A percentile compares a stretch with the other conserved stretches of the same genome.
Evolutionary conservation across 108 stramenopile genomes (phyloP).

Genomic region (Pinguiococcus pyrenoidosus): DNA sequence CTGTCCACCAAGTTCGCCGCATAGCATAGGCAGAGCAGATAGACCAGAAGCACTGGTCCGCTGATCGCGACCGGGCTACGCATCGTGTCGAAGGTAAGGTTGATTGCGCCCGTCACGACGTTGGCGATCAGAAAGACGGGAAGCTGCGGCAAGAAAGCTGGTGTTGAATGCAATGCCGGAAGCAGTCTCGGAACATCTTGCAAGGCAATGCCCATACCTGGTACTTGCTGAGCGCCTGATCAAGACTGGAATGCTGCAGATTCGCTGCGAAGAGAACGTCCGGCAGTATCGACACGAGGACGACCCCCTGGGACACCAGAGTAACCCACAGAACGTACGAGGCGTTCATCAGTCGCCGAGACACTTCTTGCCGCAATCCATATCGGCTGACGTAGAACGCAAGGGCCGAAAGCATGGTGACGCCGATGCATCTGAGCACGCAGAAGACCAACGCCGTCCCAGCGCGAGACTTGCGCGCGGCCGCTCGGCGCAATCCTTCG

Average conservation of each 20-base stretch:
- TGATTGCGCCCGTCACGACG: constrained; percentile 63
- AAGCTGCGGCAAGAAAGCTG: constrained; percentile 35
- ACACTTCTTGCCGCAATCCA: not conserved
- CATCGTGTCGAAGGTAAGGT: constrained; percentile 64
- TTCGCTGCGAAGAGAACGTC: too few relatives aligned
- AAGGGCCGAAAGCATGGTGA: not conserved
- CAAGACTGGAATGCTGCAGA: too few relatives aligned
- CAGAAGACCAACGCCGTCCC: too few relatives aligned
- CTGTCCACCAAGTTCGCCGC: too few relatives aligned
- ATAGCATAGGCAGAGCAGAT: too few relatives aligned
- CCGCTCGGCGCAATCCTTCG: not conserved
- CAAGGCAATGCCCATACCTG: not conserved
- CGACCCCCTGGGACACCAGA: not conserved
- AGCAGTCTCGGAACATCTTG: not conserved
- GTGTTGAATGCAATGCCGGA: not conserved
- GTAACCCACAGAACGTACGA: not conserved
- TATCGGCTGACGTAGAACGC: not conserved
- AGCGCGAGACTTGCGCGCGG: not conserved
- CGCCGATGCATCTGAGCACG: too few relatives aligned
- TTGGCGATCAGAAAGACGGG: constrained; percentile 70
- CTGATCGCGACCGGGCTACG: too few relatives aligned
- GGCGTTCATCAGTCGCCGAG: not conserved
- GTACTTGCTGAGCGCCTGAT: too few relatives aligned
- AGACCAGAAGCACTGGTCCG: too few relatives aligned
- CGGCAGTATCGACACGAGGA: too few relatives aligned